Percentiles rank a stretch among this genome's conserved stretches.
Conservation (phyloP, 2,329 filamentous ascomycete species). For the Orbilia brochopaga region DNA sequence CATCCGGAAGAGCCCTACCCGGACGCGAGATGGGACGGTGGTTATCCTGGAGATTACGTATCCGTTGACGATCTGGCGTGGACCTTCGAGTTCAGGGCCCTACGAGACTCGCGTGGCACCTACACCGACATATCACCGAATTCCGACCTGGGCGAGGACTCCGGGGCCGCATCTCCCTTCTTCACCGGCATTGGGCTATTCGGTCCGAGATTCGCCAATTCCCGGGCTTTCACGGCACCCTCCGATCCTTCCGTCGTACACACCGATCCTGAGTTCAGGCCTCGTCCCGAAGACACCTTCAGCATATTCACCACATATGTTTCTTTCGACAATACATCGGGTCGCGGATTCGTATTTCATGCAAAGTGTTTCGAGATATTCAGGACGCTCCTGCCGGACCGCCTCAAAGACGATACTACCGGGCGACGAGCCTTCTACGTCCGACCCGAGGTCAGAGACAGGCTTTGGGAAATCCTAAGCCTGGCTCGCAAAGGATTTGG, state of each 20-base stretch:
- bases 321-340: slow-evolving; percentile 47
- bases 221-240: slow-evolving; percentile 39
- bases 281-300: slow-evolving; percentile 40
- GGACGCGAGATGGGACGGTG: slow-evolving; percentile 48
- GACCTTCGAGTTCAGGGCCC: slow-evolving; percentile 48
- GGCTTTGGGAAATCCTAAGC: slow-evolving; percentile 46
- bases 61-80: slow-evolving; percentile 44
- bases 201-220: slow-evolving; percentile 37
- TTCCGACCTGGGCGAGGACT: slow-evolving; percentile 35
- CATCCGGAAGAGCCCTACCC: slow-evolving; percentile 43
- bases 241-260: slow-evolving; percentile 35
- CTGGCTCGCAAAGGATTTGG: slow-evolving; percentile 40
- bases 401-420: slow-evolving; percentile 34
- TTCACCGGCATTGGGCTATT: slow-evolving; percentile 47
- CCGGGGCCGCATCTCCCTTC: slow-evolving; percentile 30
- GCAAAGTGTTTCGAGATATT: slow-evolving; percentile 49
- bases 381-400: slow-evolving; percentile 35
- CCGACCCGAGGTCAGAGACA: slow-evolving; percentile 41
- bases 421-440: slow-evolving; percentile 39
- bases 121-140: slow-evolving; percentile 29
- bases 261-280: slow-evolving; percentile 36
- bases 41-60: slow-evolving; percentile 46
- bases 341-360: slow-evolving; percentile 45
- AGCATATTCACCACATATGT: slow-evolving; percentile 47
- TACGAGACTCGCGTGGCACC: slow-evolving; percentile 48